Percentiles rank a stretch among this genome's conserved stretches.
Conservation (phyloP, 805 yeast genomes). For the Metschnikowia lunata region DNA sequence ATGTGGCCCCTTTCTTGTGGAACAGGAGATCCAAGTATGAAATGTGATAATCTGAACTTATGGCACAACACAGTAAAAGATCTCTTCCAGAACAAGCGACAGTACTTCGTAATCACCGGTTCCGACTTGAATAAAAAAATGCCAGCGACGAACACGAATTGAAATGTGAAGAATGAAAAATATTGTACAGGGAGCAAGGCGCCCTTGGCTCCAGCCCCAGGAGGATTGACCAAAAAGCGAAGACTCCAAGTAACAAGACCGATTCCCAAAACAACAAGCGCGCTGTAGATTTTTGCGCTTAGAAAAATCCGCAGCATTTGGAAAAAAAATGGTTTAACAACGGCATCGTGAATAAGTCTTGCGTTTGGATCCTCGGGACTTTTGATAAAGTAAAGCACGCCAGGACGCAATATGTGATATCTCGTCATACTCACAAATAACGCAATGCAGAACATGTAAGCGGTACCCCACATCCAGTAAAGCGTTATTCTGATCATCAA, state of each 20-base stretch:
- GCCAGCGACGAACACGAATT: conserved; percentile 1
- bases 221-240: conserved; percentile 23
- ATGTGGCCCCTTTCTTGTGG: conserved; percentile 69
- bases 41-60: conserved; percentile 72
- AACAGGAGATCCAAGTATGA: conserved; percentile 58
- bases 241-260: conserved; percentile 58
- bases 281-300: conserved; percentile 70
- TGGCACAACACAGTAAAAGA: conserved; percentile 54
- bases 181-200: conserved; percentile 26
- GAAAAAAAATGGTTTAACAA: conserved; percentile 66
- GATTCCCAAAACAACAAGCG: conserved; percentile 69
- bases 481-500: conserved; percentile 19
- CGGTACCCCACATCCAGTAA: conserved; percentile 72
- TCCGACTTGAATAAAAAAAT: conserved; percentile 5
- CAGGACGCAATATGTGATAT: conserved; percentile 68
- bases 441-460: conserved; percentile 85
- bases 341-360: conserved; percentile 79
- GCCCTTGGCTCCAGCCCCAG: conserved; percentile 4
- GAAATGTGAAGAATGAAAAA: conserved; percentile 6
- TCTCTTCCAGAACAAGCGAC: conserved; percentile 55
- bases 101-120: conserved; percentile 24
- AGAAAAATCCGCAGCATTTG: conserved; percentile 71
- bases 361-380: conserved; percentile 94
- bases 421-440: conserved; percentile 82
- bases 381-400: conserved; percentile 85